A percentile compares a stretch with the other conserved stretches of the same genome.
phyloP scores from a whole-genome alignment of 2,329 filamentous ascomycete genomes.

The Alternaria rosae region DNA sequence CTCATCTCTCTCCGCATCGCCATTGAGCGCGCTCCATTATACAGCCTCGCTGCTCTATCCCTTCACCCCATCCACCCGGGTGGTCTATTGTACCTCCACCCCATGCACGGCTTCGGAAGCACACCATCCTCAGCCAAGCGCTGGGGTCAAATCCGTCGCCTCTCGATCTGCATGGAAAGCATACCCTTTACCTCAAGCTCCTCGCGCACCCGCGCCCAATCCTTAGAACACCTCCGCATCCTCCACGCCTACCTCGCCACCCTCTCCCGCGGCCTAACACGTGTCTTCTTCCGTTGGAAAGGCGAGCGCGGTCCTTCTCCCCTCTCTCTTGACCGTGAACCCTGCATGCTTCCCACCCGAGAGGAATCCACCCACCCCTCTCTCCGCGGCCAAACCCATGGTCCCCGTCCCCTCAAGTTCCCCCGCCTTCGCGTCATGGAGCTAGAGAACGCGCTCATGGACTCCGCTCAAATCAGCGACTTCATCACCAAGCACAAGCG shows the following conservation, averaged over 20 bases:
- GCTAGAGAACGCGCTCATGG: conserved; percentile 76
- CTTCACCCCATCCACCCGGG: conserved; percentile 77
- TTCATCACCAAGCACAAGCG: conserved; percentile 73
- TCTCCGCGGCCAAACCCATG: conserved; percentile 41
- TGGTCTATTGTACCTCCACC: conserved; percentile 79
- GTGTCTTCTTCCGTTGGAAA: conserved; percentile 79
- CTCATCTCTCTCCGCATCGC: conserved; percentile 87
- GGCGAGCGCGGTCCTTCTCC: conserved; percentile 77
- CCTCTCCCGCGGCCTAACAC: conserved; percentile 71
- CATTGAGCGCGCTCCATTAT: conserved; percentile 74
- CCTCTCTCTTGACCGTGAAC: conserved; percentile 72
- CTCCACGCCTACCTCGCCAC: conserved; percentile 80
- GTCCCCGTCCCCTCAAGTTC: conserved; percentile 64
- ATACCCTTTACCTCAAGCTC: conserved; percentile 67
- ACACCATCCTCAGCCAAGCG: conserved; percentile 74
- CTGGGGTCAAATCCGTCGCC: conserved; percentile 79
- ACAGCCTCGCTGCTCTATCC: conserved; percentile 72
- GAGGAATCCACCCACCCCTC: conserved; percentile 37
- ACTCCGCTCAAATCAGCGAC: conserved; percentile 71
- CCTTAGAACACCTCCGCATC: conserved; percentile 68
- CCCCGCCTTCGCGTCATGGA: conserved; percentile 72
- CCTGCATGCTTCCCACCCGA: conserved; percentile 67
- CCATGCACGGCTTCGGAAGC: conserved; percentile 75
- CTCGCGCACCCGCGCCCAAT: conserved; percentile 67
- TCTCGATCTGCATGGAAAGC: conserved; percentile 74